A percentile compares a stretch with the other conserved stretches of the same genome.
These are phyloP conservation scores for Carex sylvatica DNA, from an alignment of 202 grass and related monocot genomes.

Conservation along the genomic window DNA sequence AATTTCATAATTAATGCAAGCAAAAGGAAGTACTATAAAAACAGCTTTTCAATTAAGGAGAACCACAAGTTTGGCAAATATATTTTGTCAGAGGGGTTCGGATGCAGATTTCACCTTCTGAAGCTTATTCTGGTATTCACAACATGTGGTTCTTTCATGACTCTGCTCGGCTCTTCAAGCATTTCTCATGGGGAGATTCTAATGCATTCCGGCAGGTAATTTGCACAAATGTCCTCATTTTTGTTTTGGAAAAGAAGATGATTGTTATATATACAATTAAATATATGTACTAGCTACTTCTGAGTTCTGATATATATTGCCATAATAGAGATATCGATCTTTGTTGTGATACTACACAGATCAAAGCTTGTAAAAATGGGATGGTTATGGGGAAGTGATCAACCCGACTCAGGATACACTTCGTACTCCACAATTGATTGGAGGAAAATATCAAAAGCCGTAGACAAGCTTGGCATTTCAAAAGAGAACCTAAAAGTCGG, in stretches of 20 bases:
- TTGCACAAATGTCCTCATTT: background rate
- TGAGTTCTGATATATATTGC: background rate
- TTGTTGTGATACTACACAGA: slow-evolving; percentile 13
- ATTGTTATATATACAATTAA: background rate
- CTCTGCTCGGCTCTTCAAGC: slow-evolving; percentile 20
- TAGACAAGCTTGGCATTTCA: slow-evolving; percentile 7
- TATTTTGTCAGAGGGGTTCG: slow-evolving; percentile 10
- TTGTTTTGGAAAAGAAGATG: background rate
- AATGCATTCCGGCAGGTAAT: slow-evolving; percentile 20
- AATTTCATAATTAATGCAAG: slow-evolving; percentile 9
- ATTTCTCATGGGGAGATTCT: slow-evolving; percentile 21
- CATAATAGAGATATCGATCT: background rate
- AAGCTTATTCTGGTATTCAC: slow-evolving; percentile 33
- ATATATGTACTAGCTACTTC: background rate
- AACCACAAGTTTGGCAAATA: slow-evolving; percentile 21
- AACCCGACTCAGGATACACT: slow-evolving; percentile 28
- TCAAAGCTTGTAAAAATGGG: slow-evolving; percentile 15
- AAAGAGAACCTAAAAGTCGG: slow-evolving; percentile 13
- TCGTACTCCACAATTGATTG: slow-evolving; percentile 29
- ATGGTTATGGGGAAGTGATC: slow-evolving; percentile 28
- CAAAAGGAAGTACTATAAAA: slow-evolving; percentile 24
- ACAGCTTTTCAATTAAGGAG: slow-evolving; percentile 9
- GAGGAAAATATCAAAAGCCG: slow-evolving; percentile 31
- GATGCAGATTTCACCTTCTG: slow-evolving; percentile 26
- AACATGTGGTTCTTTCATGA: slow-evolving; percentile 29